Base-by-base conservation (phyloP, 176 grass and related monocot species). In the Carex littledalei region DNA sequence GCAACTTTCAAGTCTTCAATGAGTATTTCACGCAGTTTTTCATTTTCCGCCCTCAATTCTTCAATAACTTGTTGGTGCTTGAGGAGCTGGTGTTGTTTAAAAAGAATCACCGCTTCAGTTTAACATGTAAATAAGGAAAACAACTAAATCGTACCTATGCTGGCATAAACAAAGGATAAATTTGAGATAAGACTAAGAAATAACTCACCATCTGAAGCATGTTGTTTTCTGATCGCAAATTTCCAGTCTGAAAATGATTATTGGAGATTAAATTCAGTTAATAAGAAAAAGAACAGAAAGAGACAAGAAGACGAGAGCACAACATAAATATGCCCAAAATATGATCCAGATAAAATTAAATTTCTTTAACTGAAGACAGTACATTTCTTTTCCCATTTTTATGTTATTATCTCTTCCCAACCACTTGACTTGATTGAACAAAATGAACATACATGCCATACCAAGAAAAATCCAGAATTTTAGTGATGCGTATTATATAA, bases 31-130 rank as follows among this genome's bases (percentile, higher is more conserved):
- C 88, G 88, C 79, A 98, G 68, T 70, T 93, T 93, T 83, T 86
- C 87, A 73, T 98, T 94, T 80, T 94, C 92, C 13, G 93, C 86
- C 39, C 34, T 84, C 80, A 98, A 52, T 78, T 94, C 84, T 59
- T 98, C 95, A 16, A 94, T 94, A 17, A 89, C 70, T 89, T 80
- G 84, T 80, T 95, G 95, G 70, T 98, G 95, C 58, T 88, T 92
- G 67, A 98, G 85, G 68, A 98, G 77, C 95, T 97, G 83, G 62
- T 72, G 17, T 63, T 76, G 55, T 22, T 56, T 59, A 14, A 78
- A 88, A 80, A 83, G 26, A 13, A 6, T 84, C 37, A 83, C 26
- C 8, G n/a, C 43, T 84, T 35, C 17, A 8, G 26, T 17, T 5
- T 52, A 59, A 59, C 41, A 80, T 20, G 15, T 55, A 84, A 53